Conservation (phyloP, 2,329 filamentous ascomycete species). For the Cordyceps fumosorosea region DNA sequence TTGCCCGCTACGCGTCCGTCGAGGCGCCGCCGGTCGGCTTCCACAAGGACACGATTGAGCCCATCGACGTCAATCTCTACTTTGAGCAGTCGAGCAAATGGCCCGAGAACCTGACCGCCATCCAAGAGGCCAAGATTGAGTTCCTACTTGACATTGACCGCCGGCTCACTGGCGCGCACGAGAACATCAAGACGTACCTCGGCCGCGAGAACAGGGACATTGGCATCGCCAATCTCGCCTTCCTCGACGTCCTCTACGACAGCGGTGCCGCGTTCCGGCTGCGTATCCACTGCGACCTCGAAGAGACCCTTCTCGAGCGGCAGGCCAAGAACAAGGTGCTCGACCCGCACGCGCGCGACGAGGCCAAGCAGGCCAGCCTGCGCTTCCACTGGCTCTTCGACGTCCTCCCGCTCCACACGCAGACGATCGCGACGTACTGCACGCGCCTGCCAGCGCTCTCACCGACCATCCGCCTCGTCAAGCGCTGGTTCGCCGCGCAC, state of each 20-base stretch:
- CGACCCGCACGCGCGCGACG: conserved; percentile 59
- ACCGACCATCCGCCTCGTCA: conserved; percentile 73
- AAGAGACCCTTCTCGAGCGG: conserved; percentile 73
- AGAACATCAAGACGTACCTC: conserved; percentile 58
- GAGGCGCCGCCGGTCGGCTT: conserved; percentile 33
- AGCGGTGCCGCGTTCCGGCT: conserved; percentile 71
- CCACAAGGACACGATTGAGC: conserved; percentile 38
- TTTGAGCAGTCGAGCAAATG: conserved; percentile 91
- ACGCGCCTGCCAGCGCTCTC: conserved; percentile 76
- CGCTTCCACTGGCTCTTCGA: conserved; percentile 65
- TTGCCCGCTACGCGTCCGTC: conserved; percentile 68
- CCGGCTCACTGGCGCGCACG: conserved; percentile 56
- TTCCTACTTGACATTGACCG: conserved; percentile 74
- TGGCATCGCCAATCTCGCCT: conserved; percentile 69
- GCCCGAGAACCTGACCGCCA: conserved; percentile 86
- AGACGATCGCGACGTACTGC: conserved; percentile 72
- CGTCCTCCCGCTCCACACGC: conserved; percentile 70
- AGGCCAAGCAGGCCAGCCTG: conserved; percentile 62
- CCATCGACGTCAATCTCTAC: conserved; percentile 75
- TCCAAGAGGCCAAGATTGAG: conserved; percentile 89
- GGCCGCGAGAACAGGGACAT: conserved; percentile 72
- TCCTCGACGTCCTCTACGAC: conserved; percentile 73
- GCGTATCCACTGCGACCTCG: conserved; percentile 82
- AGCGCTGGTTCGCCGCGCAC: conserved; percentile 84
- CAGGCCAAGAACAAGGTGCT: conserved; percentile 66